Base-by-base conservation (phyloP, 2,329 filamentous ascomycete genomes). In the Hortaea werneckii region DNA sequence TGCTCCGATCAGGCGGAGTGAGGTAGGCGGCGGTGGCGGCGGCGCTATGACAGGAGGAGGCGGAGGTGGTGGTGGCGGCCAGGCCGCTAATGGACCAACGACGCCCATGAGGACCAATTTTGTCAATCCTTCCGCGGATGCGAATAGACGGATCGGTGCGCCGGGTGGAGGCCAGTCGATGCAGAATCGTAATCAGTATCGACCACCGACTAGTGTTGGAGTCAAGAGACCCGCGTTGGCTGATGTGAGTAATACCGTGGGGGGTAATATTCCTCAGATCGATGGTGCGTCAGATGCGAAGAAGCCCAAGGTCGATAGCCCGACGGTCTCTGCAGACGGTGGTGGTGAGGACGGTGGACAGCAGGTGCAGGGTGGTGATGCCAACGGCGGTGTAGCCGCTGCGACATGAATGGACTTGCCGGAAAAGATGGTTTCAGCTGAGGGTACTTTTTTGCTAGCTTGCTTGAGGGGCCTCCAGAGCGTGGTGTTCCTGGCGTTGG, bases 1-100 rank as follows among this genome's bases (percentile, higher is more conserved):
- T 4, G 82, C 83, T 43, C 87, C 88, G 0, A 68, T 95, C 1
- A 76, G 75, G 4, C 77, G 75, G n/a, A 39, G 48, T 11, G 44
- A 45, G 5, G 28, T 56, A 30, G 45, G 42, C 32, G 48, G 46
- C 37, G 37, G 47, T 20, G 40, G 37, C 26, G 44, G 37, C 20
- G 37, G 5, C 32, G 40, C 37, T 10, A 37, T 46, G 9, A 35
- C 20, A 20, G 12, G 13, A 29, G 26, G 35, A n/a, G 20, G 29
- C 20, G 40, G 40, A 9, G 28, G 26, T 11, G 20, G 11, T 8
- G 13, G 11, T n/a, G 13, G n/a, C 27, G 27, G 39, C 43, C 38
- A 26, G 44, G 38, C 12, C 28, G 45, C 50, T 29, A 45, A 29
- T 30, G 52, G 46, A 12, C 41, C 51, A 7, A 51, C 41, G 41